These are phyloP conservation scores for Cadophora malorum DNA, from an alignment of 2,329 filamentous ascomycete species.

Conservation along the genomic window DNA sequence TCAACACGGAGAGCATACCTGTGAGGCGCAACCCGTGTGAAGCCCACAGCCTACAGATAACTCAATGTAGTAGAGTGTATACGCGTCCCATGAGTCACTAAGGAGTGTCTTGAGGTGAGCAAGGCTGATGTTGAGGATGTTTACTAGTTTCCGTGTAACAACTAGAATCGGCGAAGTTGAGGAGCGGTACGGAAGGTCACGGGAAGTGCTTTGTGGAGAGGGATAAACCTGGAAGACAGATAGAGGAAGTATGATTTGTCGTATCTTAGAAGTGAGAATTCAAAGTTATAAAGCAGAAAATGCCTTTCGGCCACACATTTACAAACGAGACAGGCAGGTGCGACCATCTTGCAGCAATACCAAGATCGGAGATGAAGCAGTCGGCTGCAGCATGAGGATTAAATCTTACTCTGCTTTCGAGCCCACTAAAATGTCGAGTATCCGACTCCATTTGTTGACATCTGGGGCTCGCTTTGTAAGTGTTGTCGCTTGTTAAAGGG, in stretches of 20 bases:
- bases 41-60: background rate
- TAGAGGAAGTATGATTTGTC: background rate
- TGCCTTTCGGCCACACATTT: background rate
- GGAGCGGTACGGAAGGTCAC: background rate
- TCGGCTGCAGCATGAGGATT: background rate
- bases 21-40: constrained; percentile 10
- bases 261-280: background rate
- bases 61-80: background rate
- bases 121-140: background rate
- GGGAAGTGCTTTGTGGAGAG: background rate
- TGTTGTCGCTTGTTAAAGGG: constrained; percentile 1
- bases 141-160: background rate
- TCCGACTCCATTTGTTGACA: constrained; percentile 1
- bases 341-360: background rate
- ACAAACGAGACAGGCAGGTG: background rate
- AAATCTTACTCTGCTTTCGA: background rate
- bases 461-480: background rate
- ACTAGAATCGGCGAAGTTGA: background rate
- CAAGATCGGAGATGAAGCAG: background rate
- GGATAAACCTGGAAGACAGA: background rate
- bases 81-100: background rate
- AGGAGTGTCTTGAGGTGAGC: background rate
- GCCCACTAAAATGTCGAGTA: background rate
- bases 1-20: background rate
- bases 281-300: background rate